Evolutionary conservation across 495 filamentous ascomycete species (phyloP).

Genomic region (Neurospora terricola): DNA sequence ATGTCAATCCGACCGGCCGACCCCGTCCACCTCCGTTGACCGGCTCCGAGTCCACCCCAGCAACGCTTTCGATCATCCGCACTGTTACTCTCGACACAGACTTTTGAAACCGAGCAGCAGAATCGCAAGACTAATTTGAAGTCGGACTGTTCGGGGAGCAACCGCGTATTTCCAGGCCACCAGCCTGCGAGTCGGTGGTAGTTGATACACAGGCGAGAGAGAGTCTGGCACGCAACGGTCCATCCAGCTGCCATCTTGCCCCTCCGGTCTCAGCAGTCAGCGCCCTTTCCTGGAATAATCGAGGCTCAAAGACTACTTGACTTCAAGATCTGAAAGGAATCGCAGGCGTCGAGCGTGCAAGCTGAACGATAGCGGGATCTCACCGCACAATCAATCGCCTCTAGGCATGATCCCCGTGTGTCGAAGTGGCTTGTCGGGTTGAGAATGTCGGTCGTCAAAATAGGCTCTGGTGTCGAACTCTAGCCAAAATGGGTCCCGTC

Average conservation of each 20-base stretch:
- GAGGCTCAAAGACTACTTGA: neutral
- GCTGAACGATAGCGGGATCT: neutral
- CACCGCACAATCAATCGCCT: neutral
- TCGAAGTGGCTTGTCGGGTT: neutral
- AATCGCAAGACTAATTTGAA: neutral
- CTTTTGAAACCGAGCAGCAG: neutral
- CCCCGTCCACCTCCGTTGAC: neutral
- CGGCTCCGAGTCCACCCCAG: neutral
- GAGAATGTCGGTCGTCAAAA: neutral
- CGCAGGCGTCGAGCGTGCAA: neutral
- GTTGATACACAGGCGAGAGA: too few species aligned
- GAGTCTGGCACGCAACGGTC: neutral
- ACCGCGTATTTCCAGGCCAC: neutral
- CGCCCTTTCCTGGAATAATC: neutral
- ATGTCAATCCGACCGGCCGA: neutral
- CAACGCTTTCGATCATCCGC: neutral
- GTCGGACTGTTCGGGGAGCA: neutral
- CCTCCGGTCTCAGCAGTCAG: neutral
- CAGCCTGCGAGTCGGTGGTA: neutral
- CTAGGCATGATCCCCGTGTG: neutral
- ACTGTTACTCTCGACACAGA: neutral
- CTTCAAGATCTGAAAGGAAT: neutral
- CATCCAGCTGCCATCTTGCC: neutral
- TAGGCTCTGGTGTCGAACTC: neutral
- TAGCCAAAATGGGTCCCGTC: neutral